Conservation (phyloP, 1,139 yeast genomes). For the Debaryomycetaceae sp. region DNA sequence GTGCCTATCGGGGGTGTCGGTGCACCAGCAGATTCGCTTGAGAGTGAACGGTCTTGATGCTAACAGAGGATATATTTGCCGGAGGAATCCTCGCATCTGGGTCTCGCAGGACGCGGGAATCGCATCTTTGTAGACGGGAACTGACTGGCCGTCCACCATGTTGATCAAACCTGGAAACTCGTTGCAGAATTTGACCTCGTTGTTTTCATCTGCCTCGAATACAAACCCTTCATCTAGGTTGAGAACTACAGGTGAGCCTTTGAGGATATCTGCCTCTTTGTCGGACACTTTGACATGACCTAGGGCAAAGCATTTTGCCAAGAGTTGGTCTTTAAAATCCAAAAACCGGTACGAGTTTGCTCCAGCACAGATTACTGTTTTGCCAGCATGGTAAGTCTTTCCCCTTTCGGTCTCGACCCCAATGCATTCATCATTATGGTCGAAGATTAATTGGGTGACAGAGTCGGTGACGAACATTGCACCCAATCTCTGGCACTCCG, state of each 20-base stretch:
- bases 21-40: constrained; percentile 22
- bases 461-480: constrained; percentile 29
- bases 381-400: constrained; percentile 17
- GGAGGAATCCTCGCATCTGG: constrained; percentile 17
- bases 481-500: constrained; percentile 24
- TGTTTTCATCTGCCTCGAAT: constrained; percentile 25
- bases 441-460: constrained; percentile 16
- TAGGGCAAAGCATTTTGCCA: constrained; percentile 36
- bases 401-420: constrained; percentile 17
- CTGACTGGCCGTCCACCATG: constrained; percentile 10
- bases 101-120: constrained; percentile 19
- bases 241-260: constrained; percentile 38
- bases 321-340: constrained; percentile 27
- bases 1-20: constrained; percentile 22
- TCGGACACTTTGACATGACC: constrained; percentile 35
- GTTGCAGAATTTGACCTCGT: constrained; percentile 19
- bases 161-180: constrained; percentile 22
- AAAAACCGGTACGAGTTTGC: constrained; percentile 31
- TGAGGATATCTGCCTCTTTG: constrained; percentile 27
- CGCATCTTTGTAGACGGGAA: constrained; percentile 14
- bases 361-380: constrained; percentile 31
- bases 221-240: constrained; percentile 30
- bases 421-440: constrained; percentile 4
- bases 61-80: constrained; percentile 15
- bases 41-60: constrained; percentile 15